Base-by-base conservation (phyloP, 805 yeast species). In the Metschnikowia baotianmanensis region DNA sequence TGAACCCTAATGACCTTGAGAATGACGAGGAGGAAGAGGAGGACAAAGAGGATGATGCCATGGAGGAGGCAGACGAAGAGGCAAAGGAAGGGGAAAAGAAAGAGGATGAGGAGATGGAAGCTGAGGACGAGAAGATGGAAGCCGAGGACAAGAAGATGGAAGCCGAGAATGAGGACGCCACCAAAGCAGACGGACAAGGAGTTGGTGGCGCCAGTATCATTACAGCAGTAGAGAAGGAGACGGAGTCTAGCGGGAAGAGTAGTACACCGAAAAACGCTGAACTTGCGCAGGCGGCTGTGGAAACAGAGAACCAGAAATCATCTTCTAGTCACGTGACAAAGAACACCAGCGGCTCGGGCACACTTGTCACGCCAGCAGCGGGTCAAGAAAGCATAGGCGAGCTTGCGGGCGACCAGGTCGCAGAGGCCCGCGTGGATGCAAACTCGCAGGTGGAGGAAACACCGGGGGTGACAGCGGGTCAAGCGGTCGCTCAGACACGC, bases 21-120 rank as follows among this genome's bases (percentile, higher is more conserved):
- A 35, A 39, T 26, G 49, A 43, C 6, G 43, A 25, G 6, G 43
- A 29, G 29, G 38, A 29, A 15, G 33, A 20, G 23, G 32, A 31
- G 27, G 32, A 38, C 4, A 11, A 8, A 4, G 27, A 20, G 34
- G 44, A 38, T 11, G 32, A 29, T 30, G 41, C 11, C 25, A 20
- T 23, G 11, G 31, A 19, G 13, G 38, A 25, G n/a, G 24, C 22
- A 10, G 23, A 23, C 18, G 33, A 29, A 30, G 36, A 33, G 45
- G 42, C 29, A 10, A 18, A 31, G 3, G 16, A 16, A 6, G 29
- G 27, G 9, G n/a, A 18, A 32, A 16, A 31, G 7, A 26, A 17
- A 4, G 33, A 19, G 21, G 16, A 38, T 15, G 23, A 30, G 18
- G 11, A 40, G 31, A 25, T 5, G 24, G 31, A 47, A 31, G 25